Conservation (phyloP, 805 yeast species). For the Groenewaldozyma salmanticensis region DNA sequence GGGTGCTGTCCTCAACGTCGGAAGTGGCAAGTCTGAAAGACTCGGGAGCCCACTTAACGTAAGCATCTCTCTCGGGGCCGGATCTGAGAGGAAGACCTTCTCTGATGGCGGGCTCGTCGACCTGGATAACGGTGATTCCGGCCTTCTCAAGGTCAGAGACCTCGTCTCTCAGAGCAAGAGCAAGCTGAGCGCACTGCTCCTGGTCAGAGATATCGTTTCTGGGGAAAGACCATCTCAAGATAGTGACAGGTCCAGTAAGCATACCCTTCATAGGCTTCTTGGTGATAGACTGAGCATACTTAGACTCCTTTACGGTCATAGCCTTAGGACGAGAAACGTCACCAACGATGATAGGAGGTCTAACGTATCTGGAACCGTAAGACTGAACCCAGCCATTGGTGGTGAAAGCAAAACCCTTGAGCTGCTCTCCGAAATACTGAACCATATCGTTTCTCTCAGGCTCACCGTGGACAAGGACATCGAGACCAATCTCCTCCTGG, state of each 20-base stretch:
- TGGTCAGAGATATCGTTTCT: constrained; percentile 93
- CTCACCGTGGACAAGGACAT: constrained; percentile 99
- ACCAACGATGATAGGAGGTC: constrained; percentile 99
- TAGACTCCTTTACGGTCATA: constrained; percentile 98
- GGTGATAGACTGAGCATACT: constrained; percentile 96
- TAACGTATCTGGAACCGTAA: constrained; percentile 98
- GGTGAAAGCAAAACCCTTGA: constrained; percentile 97
- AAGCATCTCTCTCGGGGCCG: constrained; percentile 92
- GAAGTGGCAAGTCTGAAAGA: constrained; percentile 99
- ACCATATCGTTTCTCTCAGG: constrained; percentile 99
- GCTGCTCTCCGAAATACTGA: constrained; percentile 98
- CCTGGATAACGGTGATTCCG: constrained; percentile 96
- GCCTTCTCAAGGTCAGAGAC: constrained; percentile 97
- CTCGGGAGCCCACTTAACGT: constrained; percentile 98
- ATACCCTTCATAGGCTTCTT: constrained; percentile 98
- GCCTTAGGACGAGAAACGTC: constrained; percentile 97
- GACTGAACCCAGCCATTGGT: constrained; percentile 99
- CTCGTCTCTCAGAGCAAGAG: constrained; percentile 97
- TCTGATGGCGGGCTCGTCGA: constrained; percentile 99
- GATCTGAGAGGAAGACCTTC: constrained; percentile 99
- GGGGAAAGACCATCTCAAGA: constrained; percentile 99
- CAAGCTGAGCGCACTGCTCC: constrained; percentile 92
- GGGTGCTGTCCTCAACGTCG: constrained; percentile 90
- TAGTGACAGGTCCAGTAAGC: constrained; percentile 99
- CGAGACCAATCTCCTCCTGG: constrained; percentile 99